Percentiles rank a stretch among this genome's conserved stretches.
Conservation (phyloP, 192 early-diverging fungal species). For the Entomortierella parvispora region DNA sequence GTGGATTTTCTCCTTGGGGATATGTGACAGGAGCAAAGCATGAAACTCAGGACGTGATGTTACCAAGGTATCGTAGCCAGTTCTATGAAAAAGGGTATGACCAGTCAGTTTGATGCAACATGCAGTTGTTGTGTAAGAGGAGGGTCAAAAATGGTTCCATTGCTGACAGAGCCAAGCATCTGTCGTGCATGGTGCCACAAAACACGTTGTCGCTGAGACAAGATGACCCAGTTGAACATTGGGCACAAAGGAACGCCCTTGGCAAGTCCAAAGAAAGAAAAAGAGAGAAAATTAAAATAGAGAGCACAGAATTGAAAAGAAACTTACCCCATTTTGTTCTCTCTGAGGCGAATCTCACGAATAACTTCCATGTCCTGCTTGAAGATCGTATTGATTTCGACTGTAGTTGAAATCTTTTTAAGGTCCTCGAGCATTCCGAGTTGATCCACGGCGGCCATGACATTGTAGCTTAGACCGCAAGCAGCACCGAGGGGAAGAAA, state of each 20-base stretch:
- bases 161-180: too few relatives aligned
- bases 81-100: slow-evolving; percentile 1
- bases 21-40: slow-evolving; percentile 10
- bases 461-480: slow-evolving; percentile 15
- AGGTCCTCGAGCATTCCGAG: slow-evolving; percentile 31
- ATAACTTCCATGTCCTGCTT: slow-evolving; percentile 39
- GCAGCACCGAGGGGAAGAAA: slow-evolving; percentile 14
- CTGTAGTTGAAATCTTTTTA: slow-evolving; percentile 15
- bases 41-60: slow-evolving; percentile 25
- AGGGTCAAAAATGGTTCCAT: too few relatives aligned
- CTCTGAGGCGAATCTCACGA: slow-evolving; percentile 34
- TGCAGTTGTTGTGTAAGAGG: too few relatives aligned
- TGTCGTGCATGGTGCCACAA: too few relatives aligned
- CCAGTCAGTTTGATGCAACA: neutral
- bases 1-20: slow-evolving; percentile 32
- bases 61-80: slow-evolving; percentile 21
- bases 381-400: slow-evolving; percentile 31
- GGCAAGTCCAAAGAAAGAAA: too few relatives aligned
- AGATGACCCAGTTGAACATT: too few relatives aligned
- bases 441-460: slow-evolving; percentile 44
- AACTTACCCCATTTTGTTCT: slow-evolving; percentile 24
- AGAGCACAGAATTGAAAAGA: neutral
- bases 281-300: neutral
- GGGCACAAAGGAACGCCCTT: too few relatives aligned
- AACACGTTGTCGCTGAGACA: too few relatives aligned